Evolutionary conservation across 768 basidiomycete species (phyloP), one percentile per base, ranked within the genome.

Genomic region (Tylopilus balloui): DNA sequence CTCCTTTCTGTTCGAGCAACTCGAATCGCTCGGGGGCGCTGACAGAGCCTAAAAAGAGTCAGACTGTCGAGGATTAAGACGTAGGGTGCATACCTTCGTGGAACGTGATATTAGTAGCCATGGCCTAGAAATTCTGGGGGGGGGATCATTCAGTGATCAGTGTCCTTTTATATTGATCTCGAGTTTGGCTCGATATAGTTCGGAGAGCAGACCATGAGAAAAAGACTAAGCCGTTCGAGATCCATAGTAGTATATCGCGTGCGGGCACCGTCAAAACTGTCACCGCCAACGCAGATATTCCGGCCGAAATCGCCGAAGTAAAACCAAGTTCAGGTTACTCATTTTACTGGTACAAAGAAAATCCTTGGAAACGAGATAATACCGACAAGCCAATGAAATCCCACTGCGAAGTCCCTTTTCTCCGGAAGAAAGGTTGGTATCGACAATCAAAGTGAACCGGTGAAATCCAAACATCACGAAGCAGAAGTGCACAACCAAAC

Each of bases 1-100:
- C 79, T 19, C 95, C 95, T 55, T 78, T 85, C 66, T 98, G 95
- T 17, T 77, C 71, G 15, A 93, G 74, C 13, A 89, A 68, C 21
- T 73, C 60, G 17, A 73, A 68, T 50, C 95, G 86, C 71, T 95
- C 92, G 29, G 72, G 60, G 15, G 73, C 64, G 32, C 72, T 75
- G 34, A 95, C 84, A 41, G 89, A 85, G 42, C 92, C 88, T 91
- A 59, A 4, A 13, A 44, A 42, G n/a, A 6, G 20, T 52, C 47
- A 42, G 45, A 49, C 39, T 45, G 24, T 14, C 27, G 48, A 34
- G 9, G 25, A 5, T 2, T 12, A 29, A 31, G 19, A 34, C 0
- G 11, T 11, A 11, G n/a, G 35, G 35, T 35, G 19, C 68, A 19
- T 55, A 83, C 84, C 85, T 43, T 79, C 68, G 61, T 88, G 86